Evolutionary conservation across 805 yeast genomes (phyloP).

Genomic region (Yamadazyma takamatsuzukensis): DNA sequence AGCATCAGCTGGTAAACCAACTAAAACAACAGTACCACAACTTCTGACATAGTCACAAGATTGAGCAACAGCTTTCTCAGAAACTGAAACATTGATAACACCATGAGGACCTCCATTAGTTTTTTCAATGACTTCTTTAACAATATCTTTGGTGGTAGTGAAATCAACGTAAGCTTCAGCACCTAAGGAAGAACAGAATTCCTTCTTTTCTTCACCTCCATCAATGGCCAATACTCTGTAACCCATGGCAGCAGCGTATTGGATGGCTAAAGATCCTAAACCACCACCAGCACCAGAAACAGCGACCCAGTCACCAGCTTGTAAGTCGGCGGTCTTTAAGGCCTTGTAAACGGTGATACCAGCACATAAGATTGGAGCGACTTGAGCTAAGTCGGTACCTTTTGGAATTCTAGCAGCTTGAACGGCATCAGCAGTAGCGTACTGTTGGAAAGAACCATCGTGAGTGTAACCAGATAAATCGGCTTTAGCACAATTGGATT

Average conservation of each 20-base stretch:
- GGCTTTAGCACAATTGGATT: slow-evolving; percentile 59
- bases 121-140: slow-evolving; percentile 39
- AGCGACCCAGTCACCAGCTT: slow-evolving; percentile 71
- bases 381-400: slow-evolving; percentile 51
- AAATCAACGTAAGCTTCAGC: slow-evolving; percentile 63
- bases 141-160: slow-evolving; percentile 48
- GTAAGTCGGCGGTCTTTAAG: slow-evolving; percentile 52
- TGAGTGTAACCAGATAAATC: slow-evolving; percentile 73
- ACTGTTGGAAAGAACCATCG: slow-evolving; percentile 67
- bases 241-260: slow-evolving; percentile 76
- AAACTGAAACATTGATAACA: slow-evolving; percentile 47
- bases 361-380: slow-evolving; percentile 64
- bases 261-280: slow-evolving; percentile 71
- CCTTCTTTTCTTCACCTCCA: slow-evolving; percentile 70
- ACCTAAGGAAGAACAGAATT: slow-evolving; percentile 51
- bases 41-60: slow-evolving; percentile 40
- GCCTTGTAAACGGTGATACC: slow-evolving; percentile 71
- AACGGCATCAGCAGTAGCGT: slow-evolving; percentile 62
- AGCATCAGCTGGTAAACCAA: slow-evolving; percentile 46
- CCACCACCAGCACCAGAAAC: slow-evolving; percentile 84
- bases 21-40: slow-evolving; percentile 41
- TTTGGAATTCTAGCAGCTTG: slow-evolving; percentile 59
- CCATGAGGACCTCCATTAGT: slow-evolving; percentile 63
- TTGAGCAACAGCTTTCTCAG: slow-evolving; percentile 48
- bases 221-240: slow-evolving; percentile 64